Evolutionary conservation across 2,329 filamentous ascomycete genomes (phyloP), one percentile per base, ranked within the genome.

Genomic region (Ramularia endophylla): DNA sequence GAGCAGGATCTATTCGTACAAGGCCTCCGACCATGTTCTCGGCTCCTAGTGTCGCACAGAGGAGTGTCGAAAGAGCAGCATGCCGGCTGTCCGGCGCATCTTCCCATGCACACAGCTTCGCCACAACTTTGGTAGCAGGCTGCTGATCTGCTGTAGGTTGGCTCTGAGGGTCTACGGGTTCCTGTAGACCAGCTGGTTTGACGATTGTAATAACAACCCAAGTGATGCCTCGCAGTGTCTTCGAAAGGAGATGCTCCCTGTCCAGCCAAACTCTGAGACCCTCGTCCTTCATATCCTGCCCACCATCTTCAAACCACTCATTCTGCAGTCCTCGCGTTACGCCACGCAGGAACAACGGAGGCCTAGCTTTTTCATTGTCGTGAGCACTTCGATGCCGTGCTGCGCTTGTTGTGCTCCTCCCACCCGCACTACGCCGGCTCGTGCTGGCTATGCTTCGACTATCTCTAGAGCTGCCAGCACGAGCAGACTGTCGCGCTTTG

Each of bases 201-300:
- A 97, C 75, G n/a, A 95, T 69, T n/a, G 85, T 83, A n/a, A 95
- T 83, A 11, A 76, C 74, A 1, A 84, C 88, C 71, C 81, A 95
- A 36, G 77, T 83, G 8, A 85, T 73, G 0, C 87, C 87, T 51
- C 82, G 78, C 33, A 95, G 75, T 8, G 83, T 78, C 53, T 83
- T 85, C 5, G 78, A 78, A 11, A 78, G 69, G 16, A 94, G 70
- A 18, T 87, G 65, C 44, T 95, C 87, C 22, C 80, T 75, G 59
- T 95, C 88, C 5, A 95, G 72, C 87, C 90, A 97, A 17, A 95
- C 73, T 47, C 77, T 83, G 34, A 95, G 70, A 8, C 74, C 75
- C 31, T 73, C 66, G 48, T 75, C 67, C 37, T 77, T 73, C 15
- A 71, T 69, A 16, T 64, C 59, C 36, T 58, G 73, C 27, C 56